These are phyloP conservation scores for barley (Hordeum vulgare) DNA, from an alignment of 176 grass and related monocot genomes.

Conservation along the genomic window DNA sequence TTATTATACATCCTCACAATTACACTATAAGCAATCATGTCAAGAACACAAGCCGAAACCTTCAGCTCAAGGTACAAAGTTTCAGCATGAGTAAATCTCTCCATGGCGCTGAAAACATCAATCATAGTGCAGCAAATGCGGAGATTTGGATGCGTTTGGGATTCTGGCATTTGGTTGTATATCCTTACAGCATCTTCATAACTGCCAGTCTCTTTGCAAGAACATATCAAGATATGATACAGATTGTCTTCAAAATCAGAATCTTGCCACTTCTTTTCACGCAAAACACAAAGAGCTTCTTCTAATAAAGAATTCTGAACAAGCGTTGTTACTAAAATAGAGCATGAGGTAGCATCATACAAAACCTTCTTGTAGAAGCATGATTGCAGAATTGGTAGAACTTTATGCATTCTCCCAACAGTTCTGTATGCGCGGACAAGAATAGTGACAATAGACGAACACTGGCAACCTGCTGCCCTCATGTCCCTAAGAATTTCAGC, in stretches of 20 bases:
- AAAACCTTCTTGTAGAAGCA: constrained; percentile 70
- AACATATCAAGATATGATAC: constrained; percentile 89
- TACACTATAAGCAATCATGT: constrained; percentile 89
- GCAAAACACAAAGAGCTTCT: constrained; percentile 67
- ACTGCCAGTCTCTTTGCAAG: constrained; percentile 67
- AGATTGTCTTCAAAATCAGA: constrained; percentile 70
- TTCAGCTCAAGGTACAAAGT: constrained; percentile 55
- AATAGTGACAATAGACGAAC: constrained; percentile 61
- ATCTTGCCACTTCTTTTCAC: constrained; percentile 81
- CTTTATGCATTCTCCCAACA: constrained; percentile 48
- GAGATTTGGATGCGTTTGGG: constrained; percentile 46
- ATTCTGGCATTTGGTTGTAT: constrained; percentile 57
- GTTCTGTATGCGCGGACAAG: constrained; percentile 69
- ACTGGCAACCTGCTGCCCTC: constrained; percentile 49
- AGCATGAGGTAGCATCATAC: constrained; percentile 67
- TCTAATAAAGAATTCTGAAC: constrained; percentile 67
- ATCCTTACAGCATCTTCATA: constrained; percentile 62
- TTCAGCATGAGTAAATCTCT: constrained; percentile 71
- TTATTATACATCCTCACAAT: constrained; percentile 80
- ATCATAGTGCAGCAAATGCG: constrained; percentile 83
- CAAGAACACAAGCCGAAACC: constrained; percentile 37
- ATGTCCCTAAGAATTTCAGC: constrained; percentile 70
- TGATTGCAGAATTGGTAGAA: constrained; percentile 53
- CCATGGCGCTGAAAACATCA: constrained; percentile 66
- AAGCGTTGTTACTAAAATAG: constrained; percentile 68